Evolutionary conservation across 2,329 filamentous ascomycete genomes (phyloP), one percentile per base, ranked within the genome.

Genomic region (Sporothrix humicola): DNA sequence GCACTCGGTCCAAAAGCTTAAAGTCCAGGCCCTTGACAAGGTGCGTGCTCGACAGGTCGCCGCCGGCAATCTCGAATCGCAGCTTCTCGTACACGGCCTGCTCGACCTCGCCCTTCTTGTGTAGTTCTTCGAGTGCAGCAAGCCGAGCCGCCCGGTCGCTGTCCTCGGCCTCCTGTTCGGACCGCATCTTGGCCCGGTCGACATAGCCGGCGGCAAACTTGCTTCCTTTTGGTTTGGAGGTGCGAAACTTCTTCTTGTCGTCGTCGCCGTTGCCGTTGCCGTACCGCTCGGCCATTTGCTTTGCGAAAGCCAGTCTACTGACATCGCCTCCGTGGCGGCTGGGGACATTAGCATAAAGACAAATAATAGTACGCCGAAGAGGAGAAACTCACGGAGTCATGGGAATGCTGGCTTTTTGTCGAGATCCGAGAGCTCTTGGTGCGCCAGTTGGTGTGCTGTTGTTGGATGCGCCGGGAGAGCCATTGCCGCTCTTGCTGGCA

Each of bases 351-450:
- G n/a, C n/a, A n/a, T n/a, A n/a, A n/a, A n/a, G n/a, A n/a, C n/a
- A n/a, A n/a, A n/a, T n/a, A n/a, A n/a, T n/a, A n/a, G n/a, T n/a
- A n/a, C n/a, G n/a, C n/a, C n/a, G n/a, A n/a, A n/a, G n/a, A n/a
- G n/a, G n/a, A n/a, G n/a, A n/a, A 9, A 85, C 90, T 78, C 87
- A 94, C 91, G 95, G 95, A 66, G 95, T 98, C 95, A 98, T 98
- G 73, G 94, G 94, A 75, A 97, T 95, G 81, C 89, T 95, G 48
- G 92, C 88, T 77, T 90, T 90, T 82, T 92, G 90, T 79, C 92
- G 89, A 73, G 93, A 96, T 26, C 94, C 94, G 73, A 97, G 86
- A 4, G 89, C 83, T 68, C 84, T 83, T 77, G 77, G 74, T 78
- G 76, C 75, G 77, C 74, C 71, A 0, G 78, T 56, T 4, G 79